Conservation (phyloP, 2,329 filamentous ascomycete species). For the Periconia macrospinosa region DNA sequence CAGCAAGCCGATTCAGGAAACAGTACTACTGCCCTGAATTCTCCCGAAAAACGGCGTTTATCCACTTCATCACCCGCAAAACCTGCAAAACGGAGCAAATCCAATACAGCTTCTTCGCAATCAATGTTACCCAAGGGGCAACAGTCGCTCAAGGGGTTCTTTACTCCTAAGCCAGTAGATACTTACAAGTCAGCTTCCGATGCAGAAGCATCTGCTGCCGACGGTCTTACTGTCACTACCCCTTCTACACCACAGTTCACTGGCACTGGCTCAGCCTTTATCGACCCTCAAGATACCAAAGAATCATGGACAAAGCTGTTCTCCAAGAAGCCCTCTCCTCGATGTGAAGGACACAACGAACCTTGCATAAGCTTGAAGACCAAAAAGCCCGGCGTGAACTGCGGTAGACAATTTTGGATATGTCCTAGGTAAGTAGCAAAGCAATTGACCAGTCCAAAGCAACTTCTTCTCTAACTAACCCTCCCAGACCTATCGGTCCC, state of each 20-base stretch:
- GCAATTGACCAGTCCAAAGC: neutral
- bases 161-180: constrained; percentile 48
- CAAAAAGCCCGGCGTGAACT: constrained; percentile 87
- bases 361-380: constrained; percentile 81
- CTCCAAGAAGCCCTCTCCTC: constrained; percentile 70
- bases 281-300: constrained; percentile 53
- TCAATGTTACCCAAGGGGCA: constrained; percentile 50
- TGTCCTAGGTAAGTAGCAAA: constrained; percentile 59
- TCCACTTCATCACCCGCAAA: constrained; percentile 21
- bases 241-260: constrained; percentile 3
- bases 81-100: constrained; percentile 55
- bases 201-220: neutral
- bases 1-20: neutral
- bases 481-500: constrained; percentile 72
- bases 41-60: constrained; percentile 33
- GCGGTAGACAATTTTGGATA: constrained; percentile 68
- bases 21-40: constrained; percentile 19
- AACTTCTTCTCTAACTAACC: constrained; percentile 6
- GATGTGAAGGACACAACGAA: constrained; percentile 81
- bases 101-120: constrained; percentile 27
- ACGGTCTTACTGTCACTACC: constrained; percentile 3
- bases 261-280: constrained; percentile 8
- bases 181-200: neutral
- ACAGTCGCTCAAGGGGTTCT: constrained; percentile 75
- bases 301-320: constrained; percentile 87